Evolutionary conservation across 306 rosid species (phyloP).

Genomic region (Vigna nakashimae): DNA sequence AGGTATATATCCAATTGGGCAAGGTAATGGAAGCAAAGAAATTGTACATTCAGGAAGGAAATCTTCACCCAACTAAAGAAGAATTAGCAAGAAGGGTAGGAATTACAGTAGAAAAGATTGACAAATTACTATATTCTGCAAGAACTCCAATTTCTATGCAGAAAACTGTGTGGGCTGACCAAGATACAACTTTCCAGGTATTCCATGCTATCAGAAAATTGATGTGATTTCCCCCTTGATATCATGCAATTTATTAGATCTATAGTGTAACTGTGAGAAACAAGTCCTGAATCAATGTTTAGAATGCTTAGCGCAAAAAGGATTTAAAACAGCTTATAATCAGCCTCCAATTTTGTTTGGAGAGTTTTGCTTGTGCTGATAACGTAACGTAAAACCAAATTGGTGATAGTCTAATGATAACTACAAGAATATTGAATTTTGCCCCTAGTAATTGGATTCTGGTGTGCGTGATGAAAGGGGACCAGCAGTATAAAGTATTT

Average conservation of each 20-base stretch:
- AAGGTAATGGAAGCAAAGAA: conserved; percentile 81
- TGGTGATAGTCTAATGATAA: neutral
- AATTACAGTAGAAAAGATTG: conserved; percentile 71
- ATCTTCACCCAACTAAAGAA: conserved; percentile 76
- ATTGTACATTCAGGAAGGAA: conserved; percentile 72
- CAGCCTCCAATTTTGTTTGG: neutral
- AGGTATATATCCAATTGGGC: conserved; percentile 66
- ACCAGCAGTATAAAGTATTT: neutral
- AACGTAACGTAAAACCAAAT: neutral
- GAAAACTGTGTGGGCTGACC: conserved; percentile 85
- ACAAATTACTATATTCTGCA: conserved; percentile 59
- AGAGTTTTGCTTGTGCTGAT: conserved; percentile 28
- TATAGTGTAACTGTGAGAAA: neutral
- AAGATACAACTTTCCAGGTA: conserved; percentile 90
- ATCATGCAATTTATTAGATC: conserved; percentile 6
- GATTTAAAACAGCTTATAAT: conserved; percentile 18
- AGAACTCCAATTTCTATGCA: conserved; percentile 89
- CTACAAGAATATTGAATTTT: conserved; percentile 8
- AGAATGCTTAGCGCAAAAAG: conserved; percentile 10
- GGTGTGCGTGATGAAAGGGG: conserved; percentile 22
- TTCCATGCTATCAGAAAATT: conserved; percentile 26
- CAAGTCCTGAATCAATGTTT: conserved; percentile 13
- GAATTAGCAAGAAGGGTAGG: conserved; percentile 78
- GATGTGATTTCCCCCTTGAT: conserved; percentile 29
- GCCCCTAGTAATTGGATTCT: neutral